A percentile compares a stretch with the other conserved stretches of the same genome.
Evolutionary conservation across 2,329 filamentous ascomycete species (phyloP).

Genomic region (Hirsutella minnesotensis): DNA sequence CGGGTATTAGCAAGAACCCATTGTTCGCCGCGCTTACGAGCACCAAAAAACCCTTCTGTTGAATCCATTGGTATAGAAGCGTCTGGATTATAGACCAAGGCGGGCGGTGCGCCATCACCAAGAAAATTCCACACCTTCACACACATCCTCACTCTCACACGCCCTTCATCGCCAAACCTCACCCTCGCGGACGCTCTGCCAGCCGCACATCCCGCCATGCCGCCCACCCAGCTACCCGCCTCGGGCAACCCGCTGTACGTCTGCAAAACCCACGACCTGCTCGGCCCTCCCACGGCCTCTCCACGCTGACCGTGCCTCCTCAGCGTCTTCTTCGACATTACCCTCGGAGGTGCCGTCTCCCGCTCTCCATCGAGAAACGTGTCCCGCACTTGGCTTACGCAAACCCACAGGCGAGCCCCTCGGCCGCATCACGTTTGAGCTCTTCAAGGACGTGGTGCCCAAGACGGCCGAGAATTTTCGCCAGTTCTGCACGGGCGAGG

Average conservation of each 20-base stretch:
- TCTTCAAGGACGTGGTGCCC: conserved; percentile 75
- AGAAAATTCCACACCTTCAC: too few relatives aligned
- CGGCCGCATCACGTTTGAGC: conserved; percentile 79
- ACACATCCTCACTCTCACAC: too few relatives aligned
- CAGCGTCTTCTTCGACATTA: conserved; percentile 66
- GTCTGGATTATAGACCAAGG: too few relatives aligned
- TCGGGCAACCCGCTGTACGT: conserved; percentile 37
- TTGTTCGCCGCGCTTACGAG: too few relatives aligned
- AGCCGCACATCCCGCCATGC: too few relatives aligned
- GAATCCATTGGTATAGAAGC: too few relatives aligned
- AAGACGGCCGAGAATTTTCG: conserved; percentile 94
- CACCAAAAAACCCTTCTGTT: too few relatives aligned
- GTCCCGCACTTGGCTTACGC: not conserved
- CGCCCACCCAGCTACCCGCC: conserved; percentile 32
- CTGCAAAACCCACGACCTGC: not conserved
- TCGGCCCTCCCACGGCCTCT: not conserved
- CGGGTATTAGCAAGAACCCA: too few relatives aligned
- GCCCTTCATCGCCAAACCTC: too few relatives aligned
- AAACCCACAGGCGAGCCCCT: conserved; percentile 59
- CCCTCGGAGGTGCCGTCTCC: conserved; percentile 56
- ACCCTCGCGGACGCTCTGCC: too few relatives aligned
- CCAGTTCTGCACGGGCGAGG: conserved; percentile 92
- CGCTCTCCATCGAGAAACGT: not conserved
- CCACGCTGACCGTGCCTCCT: not conserved
- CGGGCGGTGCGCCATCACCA: too few relatives aligned